Base-by-base conservation (phyloP, 192 early-diverging fungal genomes). In the Neocallimastix lanati region DNA sequence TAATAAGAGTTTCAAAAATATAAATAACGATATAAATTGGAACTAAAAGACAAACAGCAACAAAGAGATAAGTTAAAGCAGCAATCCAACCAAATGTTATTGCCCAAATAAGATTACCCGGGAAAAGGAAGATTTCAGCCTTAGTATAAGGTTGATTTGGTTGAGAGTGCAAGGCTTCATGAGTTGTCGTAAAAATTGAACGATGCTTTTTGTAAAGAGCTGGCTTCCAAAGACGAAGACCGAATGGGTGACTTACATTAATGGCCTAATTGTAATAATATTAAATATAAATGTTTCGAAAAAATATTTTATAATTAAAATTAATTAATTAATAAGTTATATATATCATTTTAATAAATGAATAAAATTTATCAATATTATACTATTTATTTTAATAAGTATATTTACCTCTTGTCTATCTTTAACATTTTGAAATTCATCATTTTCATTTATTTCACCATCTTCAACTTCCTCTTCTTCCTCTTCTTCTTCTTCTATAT, bases 161-260 rank as follows among this genome's bases (percentile, higher is more conserved):
- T 87, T 83, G 76, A 28, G 84, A 81, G 78, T 97, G 97, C 37
- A 98, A 86, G 27, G 92, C 94, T 28, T 88, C 84, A 81, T 96
- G 91, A 35, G 93, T 94, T 7, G 89, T 89, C 7, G 90, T 89
- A 37, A 92, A 91, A 37, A 96, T 93, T 21, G 93, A 93, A 18
- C 97, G 93, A 14, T 90, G 88, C 83, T 98, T 98, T 78, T 94
- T 94, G 88, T 97, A 98, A n/a, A 98, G 87, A 15, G 96, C 95
- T 28, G 95, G 95, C 84, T 98, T 98, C 97, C 97, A 98, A 28
- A 98, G 87, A 35, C 93, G 93, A 76, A 98, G 83, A 35, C 97
- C 97, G 82, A 98, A 98, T 27, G 96, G 96, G 86, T 97, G 95
- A 12, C 87, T 85, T 29, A 86, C 88, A 83, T 95, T 95, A 80